A percentile compares a stretch with the other conserved stretches of the same genome.
These are phyloP conservation scores for Coemansia sp. DNA, from an alignment of 192 early-diverging fungal species.

Conservation along the genomic window DNA sequence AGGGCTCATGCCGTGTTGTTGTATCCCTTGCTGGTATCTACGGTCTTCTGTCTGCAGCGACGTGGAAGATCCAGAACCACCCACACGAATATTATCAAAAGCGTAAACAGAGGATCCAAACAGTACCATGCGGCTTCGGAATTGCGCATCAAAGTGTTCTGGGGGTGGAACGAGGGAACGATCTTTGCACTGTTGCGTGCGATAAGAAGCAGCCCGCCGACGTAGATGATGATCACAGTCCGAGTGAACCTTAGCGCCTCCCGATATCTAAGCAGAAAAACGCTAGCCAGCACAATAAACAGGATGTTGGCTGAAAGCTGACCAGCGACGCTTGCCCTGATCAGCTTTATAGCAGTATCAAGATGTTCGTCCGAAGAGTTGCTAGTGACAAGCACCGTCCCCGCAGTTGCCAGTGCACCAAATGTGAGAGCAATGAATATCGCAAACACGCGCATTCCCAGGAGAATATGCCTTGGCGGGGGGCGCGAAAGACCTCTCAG, in stretches of 20 bases:
- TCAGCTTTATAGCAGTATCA: conserved; percentile 5
- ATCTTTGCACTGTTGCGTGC: conserved; percentile 5
- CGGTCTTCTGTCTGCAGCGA: neutral
- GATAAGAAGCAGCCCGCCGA: conserved; percentile 11
- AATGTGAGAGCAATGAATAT: conserved; percentile 7
- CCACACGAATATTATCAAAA: conserved; percentile 9
- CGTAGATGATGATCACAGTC: conserved; percentile 1
- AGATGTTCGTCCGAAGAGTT: neutral
- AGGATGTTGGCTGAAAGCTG: conserved; percentile 10
- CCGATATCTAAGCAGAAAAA: neutral
- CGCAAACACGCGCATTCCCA: conserved; percentile 2
- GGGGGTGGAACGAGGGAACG: conserved; percentile 10
- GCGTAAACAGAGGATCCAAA: conserved; percentile 15
- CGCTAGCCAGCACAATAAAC: conserved; percentile 3
- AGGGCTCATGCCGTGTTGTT: neutral
- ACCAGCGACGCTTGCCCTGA: conserved; percentile 15
- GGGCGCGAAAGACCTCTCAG: neutral
- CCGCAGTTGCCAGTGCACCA: conserved; percentile 16
- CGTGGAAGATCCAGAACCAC: conserved; percentile 14
- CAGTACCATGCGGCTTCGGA: conserved; percentile 21
- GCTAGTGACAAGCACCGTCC: neutral
- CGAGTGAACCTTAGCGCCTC: conserved; percentile 3
- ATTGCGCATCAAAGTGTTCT: neutral
- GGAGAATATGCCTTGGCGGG: conserved; percentile 2
- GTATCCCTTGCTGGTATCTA: neutral